Conservation (phyloP, 768 basidiomycete species). For the Kondoa subrosea region DNA sequence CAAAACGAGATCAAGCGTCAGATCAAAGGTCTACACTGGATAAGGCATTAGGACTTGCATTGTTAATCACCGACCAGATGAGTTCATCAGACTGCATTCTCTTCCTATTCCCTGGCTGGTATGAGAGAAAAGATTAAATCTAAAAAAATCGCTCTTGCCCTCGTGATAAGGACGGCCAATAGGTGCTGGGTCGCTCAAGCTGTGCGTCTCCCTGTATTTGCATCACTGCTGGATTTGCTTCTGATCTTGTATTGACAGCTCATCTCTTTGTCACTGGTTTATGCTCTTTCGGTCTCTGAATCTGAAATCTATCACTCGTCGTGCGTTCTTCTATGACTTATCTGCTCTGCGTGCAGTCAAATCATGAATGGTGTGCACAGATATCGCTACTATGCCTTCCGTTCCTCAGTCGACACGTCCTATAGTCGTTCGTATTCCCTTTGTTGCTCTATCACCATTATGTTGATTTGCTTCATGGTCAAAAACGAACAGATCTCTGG, state of each 20-base stretch:
- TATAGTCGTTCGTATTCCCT: slow-evolving; percentile 20
- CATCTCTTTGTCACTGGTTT: background rate
- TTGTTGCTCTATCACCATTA: background rate
- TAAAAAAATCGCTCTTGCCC: no score
- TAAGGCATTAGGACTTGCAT: slow-evolving; percentile 30
- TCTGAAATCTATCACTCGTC: slow-evolving; percentile 4
- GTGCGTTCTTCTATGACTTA: background rate
- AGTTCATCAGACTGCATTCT: slow-evolving; percentile 61
- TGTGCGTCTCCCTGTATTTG: background rate
- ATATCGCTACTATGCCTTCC: background rate
- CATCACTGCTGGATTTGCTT: no score
- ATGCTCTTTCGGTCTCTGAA: background rate
- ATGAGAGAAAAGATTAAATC: no score
- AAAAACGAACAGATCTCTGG: slow-evolving; percentile 14
- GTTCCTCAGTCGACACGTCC: background rate
- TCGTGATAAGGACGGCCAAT: no score
- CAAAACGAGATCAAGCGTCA: no score
- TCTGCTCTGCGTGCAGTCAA: no score
- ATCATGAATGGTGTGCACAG: background rate
- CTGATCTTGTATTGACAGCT: background rate
- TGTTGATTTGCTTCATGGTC: background rate
- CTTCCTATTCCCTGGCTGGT: no score
- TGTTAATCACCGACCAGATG: slow-evolving; percentile 90
- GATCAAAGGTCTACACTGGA: background rate
- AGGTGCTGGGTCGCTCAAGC: no score